A percentile compares a stretch with the other conserved stretches of the same genome.
phyloP scores from a whole-genome alignment of 495 filamentous ascomycete species.

The Annulohypoxylon moriforme region DNA sequence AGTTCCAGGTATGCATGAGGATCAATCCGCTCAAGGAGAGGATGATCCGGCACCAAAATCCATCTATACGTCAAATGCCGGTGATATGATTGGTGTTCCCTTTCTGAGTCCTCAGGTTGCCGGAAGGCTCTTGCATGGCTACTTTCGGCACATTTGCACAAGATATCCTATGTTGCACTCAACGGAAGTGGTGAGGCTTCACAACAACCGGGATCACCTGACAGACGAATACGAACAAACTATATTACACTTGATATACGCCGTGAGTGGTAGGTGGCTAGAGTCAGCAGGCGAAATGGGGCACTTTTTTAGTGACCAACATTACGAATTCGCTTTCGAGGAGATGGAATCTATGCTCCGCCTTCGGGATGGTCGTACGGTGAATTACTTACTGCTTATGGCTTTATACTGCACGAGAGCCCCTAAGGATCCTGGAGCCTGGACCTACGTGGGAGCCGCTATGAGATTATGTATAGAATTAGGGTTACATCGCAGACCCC shows the following conservation, averaged over 20 bases:
- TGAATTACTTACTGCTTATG: constrained; percentile 49
- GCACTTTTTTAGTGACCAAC: constrained; percentile 46
- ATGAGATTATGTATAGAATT: constrained; percentile 66
- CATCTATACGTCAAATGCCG: constrained; percentile 32
- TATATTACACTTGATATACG: constrained; percentile 50
- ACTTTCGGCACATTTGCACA: constrained; percentile 47
- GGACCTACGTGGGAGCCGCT: constrained; percentile 58
- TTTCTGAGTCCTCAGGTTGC: constrained; percentile 43
- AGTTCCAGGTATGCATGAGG: constrained; percentile 16
- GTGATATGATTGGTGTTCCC: constrained; percentile 42
- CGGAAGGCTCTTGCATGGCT: constrained; percentile 43
- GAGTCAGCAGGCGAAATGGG: constrained; percentile 48
- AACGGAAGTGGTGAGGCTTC: constrained; percentile 39
- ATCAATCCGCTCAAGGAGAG: constrained; percentile 20
- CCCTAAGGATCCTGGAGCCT: constrained; percentile 47
- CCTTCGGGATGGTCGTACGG: constrained; percentile 45
- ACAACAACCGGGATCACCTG: constrained; percentile 44
- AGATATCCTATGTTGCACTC: constrained; percentile 48
- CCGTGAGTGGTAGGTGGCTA: constrained; percentile 47
- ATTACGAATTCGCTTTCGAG: constrained; percentile 47
- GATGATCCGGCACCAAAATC: constrained; percentile 47
- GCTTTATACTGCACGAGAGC: constrained; percentile 47
- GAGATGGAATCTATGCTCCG: constrained; percentile 43
- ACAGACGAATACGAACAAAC: constrained; percentile 47
- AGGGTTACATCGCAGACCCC: constrained; percentile 64